These are phyloP conservation scores for Pythium volutum DNA, from an alignment of 352 stramenopile species.

Conservation along the genomic window DNA sequence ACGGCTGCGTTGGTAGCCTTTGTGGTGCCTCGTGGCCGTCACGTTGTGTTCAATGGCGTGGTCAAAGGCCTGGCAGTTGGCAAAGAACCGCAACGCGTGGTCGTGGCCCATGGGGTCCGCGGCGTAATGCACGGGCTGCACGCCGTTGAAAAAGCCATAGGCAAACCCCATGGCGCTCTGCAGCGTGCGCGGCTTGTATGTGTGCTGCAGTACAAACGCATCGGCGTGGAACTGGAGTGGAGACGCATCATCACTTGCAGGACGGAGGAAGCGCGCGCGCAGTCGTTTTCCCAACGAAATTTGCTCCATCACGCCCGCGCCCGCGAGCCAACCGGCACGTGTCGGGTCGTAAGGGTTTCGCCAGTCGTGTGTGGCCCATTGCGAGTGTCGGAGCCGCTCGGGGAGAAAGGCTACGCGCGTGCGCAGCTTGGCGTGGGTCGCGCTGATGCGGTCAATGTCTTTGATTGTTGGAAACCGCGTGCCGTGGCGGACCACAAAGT, in stretches of 20 bases:
- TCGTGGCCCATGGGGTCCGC: conserved; percentile 49
- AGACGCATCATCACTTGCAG: conserved; percentile 6
- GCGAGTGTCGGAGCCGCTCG: conserved; percentile 22
- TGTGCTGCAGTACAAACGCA: conserved; percentile 69
- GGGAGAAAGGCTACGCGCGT: not conserved
- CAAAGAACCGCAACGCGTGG: conserved; percentile 73
- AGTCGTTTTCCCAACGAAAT: conserved; percentile 54
- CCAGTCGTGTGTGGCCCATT: conserved; percentile 46
- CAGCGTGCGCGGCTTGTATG: conserved; percentile 75
- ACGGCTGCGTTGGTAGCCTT: conserved; percentile 41
- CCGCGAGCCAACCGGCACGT: conserved; percentile 50
- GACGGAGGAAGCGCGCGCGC: conserved; percentile 37
- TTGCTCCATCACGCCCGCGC: conserved; percentile 54
- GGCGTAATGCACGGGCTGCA: conserved; percentile 59
- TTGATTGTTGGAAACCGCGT: conserved; percentile 80
- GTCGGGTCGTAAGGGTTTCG: conserved; percentile 45
- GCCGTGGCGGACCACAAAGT: conserved; percentile 76
- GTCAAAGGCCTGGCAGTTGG: conserved; percentile 75
- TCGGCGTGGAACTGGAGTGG: conserved; percentile 27
- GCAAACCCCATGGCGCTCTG: conserved; percentile 77
- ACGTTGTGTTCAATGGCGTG: conserved; percentile 57
- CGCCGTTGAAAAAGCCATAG: conserved; percentile 63
- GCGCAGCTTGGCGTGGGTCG: conserved; percentile 38
- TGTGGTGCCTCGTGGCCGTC: conserved; percentile 52
- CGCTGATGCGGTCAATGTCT: conserved; percentile 58